A percentile compares a stretch with the other conserved stretches of the same genome.
These are phyloP conservation scores for Solanum paucissectum DNA, from an alignment of 257 asterid species.

Conservation along the genomic window DNA sequence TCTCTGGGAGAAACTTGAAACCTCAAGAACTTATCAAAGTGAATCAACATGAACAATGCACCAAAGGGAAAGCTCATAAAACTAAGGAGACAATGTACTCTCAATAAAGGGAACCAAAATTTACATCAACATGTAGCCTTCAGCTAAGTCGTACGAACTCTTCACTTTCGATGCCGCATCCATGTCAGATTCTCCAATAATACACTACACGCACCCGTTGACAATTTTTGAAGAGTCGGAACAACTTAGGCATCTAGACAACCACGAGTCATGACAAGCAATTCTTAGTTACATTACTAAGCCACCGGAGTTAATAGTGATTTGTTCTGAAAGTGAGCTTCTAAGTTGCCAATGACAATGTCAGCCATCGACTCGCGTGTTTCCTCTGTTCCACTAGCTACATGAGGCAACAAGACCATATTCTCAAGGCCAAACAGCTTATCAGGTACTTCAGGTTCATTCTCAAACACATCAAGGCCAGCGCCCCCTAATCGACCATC, in stretches of 20 bases:
- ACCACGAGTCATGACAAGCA: neutral
- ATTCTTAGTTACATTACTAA: neutral
- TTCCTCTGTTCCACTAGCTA: neutral
- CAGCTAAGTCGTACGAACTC: too few species aligned
- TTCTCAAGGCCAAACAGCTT: neutral
- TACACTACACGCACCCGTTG: too few species aligned
- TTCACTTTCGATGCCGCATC: too few species aligned
- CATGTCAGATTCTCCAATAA: too few species aligned
- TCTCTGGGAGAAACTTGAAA: too few species aligned
- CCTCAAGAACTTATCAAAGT: too few species aligned
- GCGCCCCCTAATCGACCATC: neutral
- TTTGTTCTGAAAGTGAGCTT: neutral
- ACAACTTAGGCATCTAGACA: neutral
- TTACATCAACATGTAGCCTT: neutral
- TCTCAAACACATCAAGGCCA: neutral
- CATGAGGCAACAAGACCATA: neutral
- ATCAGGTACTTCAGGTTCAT: neutral
- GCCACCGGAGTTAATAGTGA: neutral
- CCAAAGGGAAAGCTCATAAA: neutral
- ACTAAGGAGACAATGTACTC: neutral
- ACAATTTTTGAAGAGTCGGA: too few species aligned
- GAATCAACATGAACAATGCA: neutral
- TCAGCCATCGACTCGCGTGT: neutral
- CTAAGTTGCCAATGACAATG: neutral
- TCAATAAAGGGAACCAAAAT: neutral